phyloP scores from a whole-genome alignment of 345 rosid species.

The Theobroma cacao region DNA sequence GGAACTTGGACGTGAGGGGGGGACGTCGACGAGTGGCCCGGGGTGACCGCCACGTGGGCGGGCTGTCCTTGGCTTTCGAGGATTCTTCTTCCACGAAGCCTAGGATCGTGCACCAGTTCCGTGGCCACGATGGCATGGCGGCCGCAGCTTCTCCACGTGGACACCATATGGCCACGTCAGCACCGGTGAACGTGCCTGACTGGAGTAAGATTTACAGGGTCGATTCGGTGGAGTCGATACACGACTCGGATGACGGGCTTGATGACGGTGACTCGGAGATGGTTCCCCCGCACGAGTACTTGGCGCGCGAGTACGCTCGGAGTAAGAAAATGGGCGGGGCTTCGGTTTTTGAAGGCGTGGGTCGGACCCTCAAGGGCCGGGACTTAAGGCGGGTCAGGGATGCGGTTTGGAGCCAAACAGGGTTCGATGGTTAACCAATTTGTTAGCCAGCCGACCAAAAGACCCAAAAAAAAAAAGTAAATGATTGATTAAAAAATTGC shows the following conservation, averaged over 20 bases:
- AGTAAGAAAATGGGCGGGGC: constrained; percentile 43
- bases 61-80: constrained; percentile 68
- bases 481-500: not conserved
- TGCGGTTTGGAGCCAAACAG: constrained; percentile 94
- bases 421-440: constrained; percentile 47
- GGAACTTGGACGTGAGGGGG: not conserved
- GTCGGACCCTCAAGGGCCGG: constrained; percentile 88
- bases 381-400: constrained; percentile 92
- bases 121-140: constrained; percentile 40
- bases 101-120: constrained; percentile 76
- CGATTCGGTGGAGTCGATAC: constrained; percentile 78
- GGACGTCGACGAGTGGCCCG: constrained; percentile 16
- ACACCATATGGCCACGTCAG: constrained; percentile 70
- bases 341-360: constrained; percentile 82
- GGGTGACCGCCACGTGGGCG: constrained; percentile 45
- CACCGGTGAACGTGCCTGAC: constrained; percentile 89
- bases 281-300: constrained; percentile 95
- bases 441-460: not conserved
- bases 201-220: constrained; percentile 88
- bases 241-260: constrained; percentile 60
- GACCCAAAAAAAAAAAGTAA: not conserved
- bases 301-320: constrained; percentile 63
- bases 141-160: constrained; percentile 31
- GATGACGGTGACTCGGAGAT: constrained; percentile 56
- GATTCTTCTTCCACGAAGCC: constrained; percentile 44